Base-by-base conservation (phyloP, 192 early-diverging fungal species). In the Coemansia sp. region DNA sequence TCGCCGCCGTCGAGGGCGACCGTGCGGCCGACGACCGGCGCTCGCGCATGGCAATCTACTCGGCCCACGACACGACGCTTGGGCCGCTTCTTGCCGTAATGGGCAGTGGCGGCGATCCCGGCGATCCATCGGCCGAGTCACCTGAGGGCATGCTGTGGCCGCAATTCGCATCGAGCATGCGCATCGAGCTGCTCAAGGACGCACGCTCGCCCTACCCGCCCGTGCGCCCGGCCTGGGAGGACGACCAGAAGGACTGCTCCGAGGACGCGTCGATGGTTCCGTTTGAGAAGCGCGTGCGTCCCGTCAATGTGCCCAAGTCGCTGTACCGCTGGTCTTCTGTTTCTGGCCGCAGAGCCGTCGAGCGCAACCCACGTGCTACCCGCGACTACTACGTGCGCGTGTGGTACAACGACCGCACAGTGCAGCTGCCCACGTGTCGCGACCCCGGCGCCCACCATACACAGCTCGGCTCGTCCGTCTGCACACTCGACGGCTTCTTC, bases 401-500 rank as follows among this genome's bases (percentile, higher is more conserved):
- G n/a, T 71, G 71, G 67, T 66, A 74, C 47, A 67, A 74, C 52
- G 78, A 80, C 53, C 53, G 64, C 19, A 45, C 23, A 0, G 43
- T 80, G 15, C 62, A 43, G 58, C 57, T 80, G 57, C 78, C 78
- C 2, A 49, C 78, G 2, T 80, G 78, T 50, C 62, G 51, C 43
- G 78, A 70, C 51, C 72, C 71, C 4, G 78, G 78, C 19, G 67
- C 67, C 1, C 78, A 80, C 61, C 78, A 80, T 24, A 15, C 67
- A 5, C 33, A 47, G 44, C 56, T 75, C 2, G 78, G 78, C 14
- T 27, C 71, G 7, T 37, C 66, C 0, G 60, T 70, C 27, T 80
- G 78, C 33, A 80, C 78, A 9, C 72, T 80, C 0, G 78, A 80
- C 46, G 78, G 69, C 49, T 80, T 80, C 51, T 75, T 75, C 45